Evolutionary conservation across 139 green algal genomes (phyloP).

Genomic region (Chlamydomonas sp.): DNA sequence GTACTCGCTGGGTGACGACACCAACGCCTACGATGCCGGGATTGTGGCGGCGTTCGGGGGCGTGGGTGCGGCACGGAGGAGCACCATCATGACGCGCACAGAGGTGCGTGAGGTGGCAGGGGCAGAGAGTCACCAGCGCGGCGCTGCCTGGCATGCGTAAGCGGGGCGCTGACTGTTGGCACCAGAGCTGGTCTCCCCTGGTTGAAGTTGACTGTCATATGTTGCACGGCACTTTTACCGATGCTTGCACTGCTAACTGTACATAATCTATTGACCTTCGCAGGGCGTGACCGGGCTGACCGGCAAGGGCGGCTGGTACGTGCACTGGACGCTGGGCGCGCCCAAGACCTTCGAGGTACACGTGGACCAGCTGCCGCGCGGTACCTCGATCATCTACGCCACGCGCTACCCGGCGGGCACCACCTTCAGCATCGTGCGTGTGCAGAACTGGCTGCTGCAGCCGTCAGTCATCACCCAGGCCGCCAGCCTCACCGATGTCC

Average conservation of each 20-base stretch:
- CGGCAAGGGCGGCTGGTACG: neutral
- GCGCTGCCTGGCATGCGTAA: no score
- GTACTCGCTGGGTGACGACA: no score
- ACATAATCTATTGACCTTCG: neutral
- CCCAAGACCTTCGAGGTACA: neutral
- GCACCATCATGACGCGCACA: neutral
- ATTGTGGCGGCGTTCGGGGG: neutral
- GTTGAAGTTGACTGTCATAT: neutral
- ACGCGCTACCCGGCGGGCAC: constrained; percentile 55
- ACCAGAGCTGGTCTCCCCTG: neutral
- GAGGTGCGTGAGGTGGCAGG: neutral
- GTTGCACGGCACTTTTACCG: no score
- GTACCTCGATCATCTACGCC: constrained; percentile 49
- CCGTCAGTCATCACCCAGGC: no score
- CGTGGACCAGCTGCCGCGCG: constrained; percentile 39
- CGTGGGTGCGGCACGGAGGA: neutral
- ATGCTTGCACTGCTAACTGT: neutral
- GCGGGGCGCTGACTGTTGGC: no score
- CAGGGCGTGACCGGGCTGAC: neutral
- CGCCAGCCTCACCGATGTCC: neutral
- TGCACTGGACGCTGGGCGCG: constrained; percentile 2
- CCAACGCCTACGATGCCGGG: neutral
- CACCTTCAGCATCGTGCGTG: constrained; percentile 20
- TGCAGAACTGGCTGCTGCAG: neutral
- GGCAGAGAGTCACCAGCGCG: neutral